These are phyloP conservation scores for Peronospora tabacina DNA, from an alignment of 352 stramenopile genomes.

Conservation along the genomic window DNA sequence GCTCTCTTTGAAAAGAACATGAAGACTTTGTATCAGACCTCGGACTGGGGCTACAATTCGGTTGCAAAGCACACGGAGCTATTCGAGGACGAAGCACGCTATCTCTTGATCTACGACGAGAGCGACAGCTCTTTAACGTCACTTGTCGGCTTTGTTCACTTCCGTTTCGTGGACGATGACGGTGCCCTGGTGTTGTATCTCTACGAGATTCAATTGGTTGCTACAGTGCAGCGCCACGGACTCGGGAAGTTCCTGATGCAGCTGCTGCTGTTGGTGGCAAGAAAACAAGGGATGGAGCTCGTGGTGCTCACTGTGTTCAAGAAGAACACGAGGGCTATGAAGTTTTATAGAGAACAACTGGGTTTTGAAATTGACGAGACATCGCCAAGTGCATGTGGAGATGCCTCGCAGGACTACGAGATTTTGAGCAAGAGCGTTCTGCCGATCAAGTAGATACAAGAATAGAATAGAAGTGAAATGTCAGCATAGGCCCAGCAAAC, in stretches of 20 bases:
- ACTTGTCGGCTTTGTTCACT: conserved; percentile 80
- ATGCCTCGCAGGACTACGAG: conserved; percentile 71
- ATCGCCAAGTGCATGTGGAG: conserved; percentile 76
- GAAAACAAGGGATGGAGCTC: conserved; percentile 76
- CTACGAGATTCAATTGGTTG: conserved; percentile 89
- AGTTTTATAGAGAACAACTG: conserved; percentile 86
- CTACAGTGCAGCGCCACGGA: conserved; percentile 52
- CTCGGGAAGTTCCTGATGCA: conserved; percentile 90
- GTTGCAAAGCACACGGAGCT: conserved; percentile 79
- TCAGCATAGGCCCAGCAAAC: neutral
- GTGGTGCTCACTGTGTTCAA: conserved; percentile 94
- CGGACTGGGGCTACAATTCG: conserved; percentile 87
- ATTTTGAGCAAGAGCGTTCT: conserved; percentile 72
- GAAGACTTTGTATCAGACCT: conserved; percentile 81
- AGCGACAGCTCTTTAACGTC: conserved; percentile 22
- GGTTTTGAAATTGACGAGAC: conserved; percentile 87
- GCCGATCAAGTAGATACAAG: conserved; percentile 18
- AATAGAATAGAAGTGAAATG: conserved; percentile 17
- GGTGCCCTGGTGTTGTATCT: conserved; percentile 87
- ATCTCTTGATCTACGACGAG: conserved; percentile 57
- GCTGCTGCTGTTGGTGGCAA: conserved; percentile 76
- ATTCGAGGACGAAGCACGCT: conserved; percentile 78
- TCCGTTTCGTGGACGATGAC: conserved; percentile 90
- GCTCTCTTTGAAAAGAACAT: conserved; percentile 90
- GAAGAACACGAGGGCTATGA: conserved; percentile 72